These are phyloP conservation scores for Colletotrichum musae DNA, from an alignment of 2,329 filamentous ascomycete species.

Conservation along the genomic window DNA sequence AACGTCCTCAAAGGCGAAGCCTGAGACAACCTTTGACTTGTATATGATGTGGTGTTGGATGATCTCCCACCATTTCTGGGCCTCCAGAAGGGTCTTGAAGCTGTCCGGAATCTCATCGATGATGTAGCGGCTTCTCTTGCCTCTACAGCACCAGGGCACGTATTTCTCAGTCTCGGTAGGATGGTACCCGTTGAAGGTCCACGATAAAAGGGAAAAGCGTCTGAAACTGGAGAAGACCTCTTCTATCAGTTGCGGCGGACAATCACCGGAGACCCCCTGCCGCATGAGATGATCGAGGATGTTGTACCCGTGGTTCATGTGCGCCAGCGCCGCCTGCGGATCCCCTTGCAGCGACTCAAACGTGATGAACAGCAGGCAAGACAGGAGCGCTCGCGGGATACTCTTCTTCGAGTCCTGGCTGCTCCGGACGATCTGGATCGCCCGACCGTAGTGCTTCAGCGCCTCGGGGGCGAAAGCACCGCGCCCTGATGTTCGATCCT, in stretches of 20 bases:
- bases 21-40: conserved; percentile 5
- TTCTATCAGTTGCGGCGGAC: conserved; percentile 21
- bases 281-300: conserved; percentile 21
- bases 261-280: conserved; percentile 7
- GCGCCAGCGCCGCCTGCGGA: conserved; percentile 55
- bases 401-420: conserved; percentile 50
- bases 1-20: conserved; percentile 40
- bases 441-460: conserved; percentile 57
- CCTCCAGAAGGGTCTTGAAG: conserved; percentile 14
- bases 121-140: conserved; percentile 23
- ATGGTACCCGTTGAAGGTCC: conserved; percentile 22
- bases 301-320: conserved; percentile 52
- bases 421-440: conserved; percentile 53
- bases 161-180: conserved; percentile 10
- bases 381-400: conserved; percentile 54
- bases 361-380: conserved; percentile 58
- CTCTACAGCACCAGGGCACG: conserved; percentile 36
- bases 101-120: conserved; percentile 25
- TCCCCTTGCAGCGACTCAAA: conserved; percentile 58
- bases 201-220: conserved; percentile 24
- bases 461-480: conserved; percentile 41
- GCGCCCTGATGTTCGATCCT: not conserved
- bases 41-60: conserved; percentile 30
- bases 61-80: conserved; percentile 26
- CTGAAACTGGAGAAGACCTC: conserved; percentile 23